Percentiles rank a stretch among this genome's conserved stretches.
These are phyloP conservation scores for Naganishia albida DNA, from an alignment of 1,284 basidiomycete genomes.

Conservation along the genomic window DNA sequence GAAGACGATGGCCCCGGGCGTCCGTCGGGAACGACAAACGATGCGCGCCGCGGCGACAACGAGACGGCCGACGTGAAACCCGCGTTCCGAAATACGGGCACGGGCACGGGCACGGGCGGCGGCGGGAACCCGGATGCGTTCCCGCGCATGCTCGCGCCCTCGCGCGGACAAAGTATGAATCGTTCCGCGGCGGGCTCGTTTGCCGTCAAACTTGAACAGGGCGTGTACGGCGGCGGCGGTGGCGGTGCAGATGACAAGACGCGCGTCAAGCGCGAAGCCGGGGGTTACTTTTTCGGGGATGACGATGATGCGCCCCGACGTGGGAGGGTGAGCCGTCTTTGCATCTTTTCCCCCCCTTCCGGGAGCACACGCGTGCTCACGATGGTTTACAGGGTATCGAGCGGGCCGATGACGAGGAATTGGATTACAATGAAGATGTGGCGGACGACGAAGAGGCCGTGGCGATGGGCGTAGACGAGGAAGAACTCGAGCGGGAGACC, in stretches of 20 bases:
- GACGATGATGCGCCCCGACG: slow-evolving; percentile 23
- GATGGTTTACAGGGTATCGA: slow-evolving; percentile 25
- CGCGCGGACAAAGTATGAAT: slow-evolving; percentile 9
- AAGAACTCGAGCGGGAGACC: slow-evolving; percentile 33
- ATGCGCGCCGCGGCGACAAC: neutral
- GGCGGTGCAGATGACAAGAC: slow-evolving; percentile 17
- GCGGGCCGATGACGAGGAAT: slow-evolving; percentile 47
- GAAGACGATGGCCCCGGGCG: neutral
- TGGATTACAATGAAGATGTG: slow-evolving; percentile 24
- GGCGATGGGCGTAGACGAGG: slow-evolving; percentile 19
- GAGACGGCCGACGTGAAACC: slow-evolving; percentile 25
- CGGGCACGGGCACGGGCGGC: neutral
- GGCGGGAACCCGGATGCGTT: slow-evolving; percentile 28
- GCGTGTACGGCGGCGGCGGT: slow-evolving; percentile 3
- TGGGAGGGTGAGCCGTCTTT: slow-evolving; percentile 29
- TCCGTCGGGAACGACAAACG: neutral
- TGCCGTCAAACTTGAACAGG: slow-evolving; percentile 18
- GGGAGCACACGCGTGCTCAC: neutral
- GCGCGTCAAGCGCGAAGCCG: slow-evolving; percentile 5
- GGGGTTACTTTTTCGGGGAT: slow-evolving; percentile 26
- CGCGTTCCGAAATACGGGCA: slow-evolving; percentile 6
- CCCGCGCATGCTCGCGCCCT: slow-evolving; percentile 23
- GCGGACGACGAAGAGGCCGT: slow-evolving; percentile 32
- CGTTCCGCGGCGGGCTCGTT: slow-evolving; percentile 11
- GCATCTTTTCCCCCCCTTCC: neutral